These are phyloP conservation scores for Suaeda aralocaspica DNA, from an alignment of 148 eudicot species.

Conservation along the genomic window DNA sequence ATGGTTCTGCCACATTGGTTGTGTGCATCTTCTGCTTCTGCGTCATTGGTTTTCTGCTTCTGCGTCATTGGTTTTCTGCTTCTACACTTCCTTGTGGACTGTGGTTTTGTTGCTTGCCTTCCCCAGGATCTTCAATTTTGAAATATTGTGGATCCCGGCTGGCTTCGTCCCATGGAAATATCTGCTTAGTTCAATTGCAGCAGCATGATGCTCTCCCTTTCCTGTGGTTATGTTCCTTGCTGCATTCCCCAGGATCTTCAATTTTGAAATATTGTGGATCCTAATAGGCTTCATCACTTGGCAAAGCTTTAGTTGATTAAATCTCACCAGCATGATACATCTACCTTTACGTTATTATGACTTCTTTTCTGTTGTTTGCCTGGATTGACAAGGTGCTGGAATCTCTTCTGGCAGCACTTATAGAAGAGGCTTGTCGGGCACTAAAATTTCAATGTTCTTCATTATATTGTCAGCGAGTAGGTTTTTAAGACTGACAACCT, in stretches of 20 bases:
- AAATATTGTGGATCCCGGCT: slow-evolving; percentile 62
- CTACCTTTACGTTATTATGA: slow-evolving; percentile 38
- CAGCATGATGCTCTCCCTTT: slow-evolving; percentile 45
- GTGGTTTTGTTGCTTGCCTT: slow-evolving; percentile 62
- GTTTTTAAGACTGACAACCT: background rate
- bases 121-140: slow-evolving; percentile 63
- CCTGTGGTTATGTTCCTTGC: slow-evolving; percentile 58
- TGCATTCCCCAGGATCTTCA: slow-evolving; percentile 62
- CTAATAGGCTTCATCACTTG: slow-evolving; percentile 56
- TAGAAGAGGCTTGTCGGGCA: slow-evolving; percentile 12
- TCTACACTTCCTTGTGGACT: slow-evolving; percentile 38
- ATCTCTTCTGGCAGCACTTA: slow-evolving; percentile 38
- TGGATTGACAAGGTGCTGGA: slow-evolving; percentile 46
- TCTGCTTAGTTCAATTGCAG: slow-evolving; percentile 43
- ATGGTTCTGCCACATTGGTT: slow-evolving; percentile 73
- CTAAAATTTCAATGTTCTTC: background rate
- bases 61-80: slow-evolving; percentile 36
- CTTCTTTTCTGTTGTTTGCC: slow-evolving; percentile 35
- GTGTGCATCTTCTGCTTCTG: slow-evolving; percentile 57
- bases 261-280: slow-evolving; percentile 59
- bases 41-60: slow-evolving; percentile 38
- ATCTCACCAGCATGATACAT: slow-evolving; percentile 43
- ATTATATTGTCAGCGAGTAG: slow-evolving; percentile 27
- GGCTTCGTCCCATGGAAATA: slow-evolving; percentile 51
- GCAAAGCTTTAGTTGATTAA: slow-evolving; percentile 41